Evolutionary conservation across 176 grass and related monocot species (phyloP), one percentile per base, ranked within the genome.

Genomic region (Rhynchospora pubera): DNA sequence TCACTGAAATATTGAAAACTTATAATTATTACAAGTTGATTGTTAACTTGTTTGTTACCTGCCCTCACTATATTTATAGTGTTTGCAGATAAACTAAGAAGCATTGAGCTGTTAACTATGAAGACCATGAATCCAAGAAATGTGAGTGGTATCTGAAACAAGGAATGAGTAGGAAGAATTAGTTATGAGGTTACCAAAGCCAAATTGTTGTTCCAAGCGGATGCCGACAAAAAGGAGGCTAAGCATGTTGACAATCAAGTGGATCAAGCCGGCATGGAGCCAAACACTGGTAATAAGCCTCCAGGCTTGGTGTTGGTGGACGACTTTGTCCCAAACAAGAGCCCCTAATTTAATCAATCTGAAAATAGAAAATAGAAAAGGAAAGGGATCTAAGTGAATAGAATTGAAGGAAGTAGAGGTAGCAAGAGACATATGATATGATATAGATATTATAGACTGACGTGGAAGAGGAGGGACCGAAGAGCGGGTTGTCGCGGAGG

Each of bases 231-330:
- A 98, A 60, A 98, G 51, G 61, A 98, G 87, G 51, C 95, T 98
- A 46, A 98, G 83, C 95, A 98, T 94, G 87, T 98, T 98, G 45
- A 92, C 90, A 22, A 94, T 51, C 87, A 98, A 91, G 90, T 98
- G 95, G 78, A 98, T 93, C 7, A 98, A 88, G 16, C 95, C 95
- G 62, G 85, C 92, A 75, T 98, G 95, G 30, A 98, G 84, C 90
- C 92, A 98, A 53, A 94, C 85, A 51, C 87, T 91, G 46, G 90
- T 82, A 75, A 98, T 70, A 82, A 98, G 92, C 18, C 95, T 87
- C 95, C 95, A 98, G 57, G 92, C 92, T 87, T 98, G 89, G 74
- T 94, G 75, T 26, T 82, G 85, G 88, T 93, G 85, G 26, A 98
- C 95, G 34, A 98, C 88, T 77, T 88, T 98, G 79, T 94, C 91